Conservation (phyloP, 2,329 filamentous ascomycete genomes). For the Fusarium sp. region DNA sequence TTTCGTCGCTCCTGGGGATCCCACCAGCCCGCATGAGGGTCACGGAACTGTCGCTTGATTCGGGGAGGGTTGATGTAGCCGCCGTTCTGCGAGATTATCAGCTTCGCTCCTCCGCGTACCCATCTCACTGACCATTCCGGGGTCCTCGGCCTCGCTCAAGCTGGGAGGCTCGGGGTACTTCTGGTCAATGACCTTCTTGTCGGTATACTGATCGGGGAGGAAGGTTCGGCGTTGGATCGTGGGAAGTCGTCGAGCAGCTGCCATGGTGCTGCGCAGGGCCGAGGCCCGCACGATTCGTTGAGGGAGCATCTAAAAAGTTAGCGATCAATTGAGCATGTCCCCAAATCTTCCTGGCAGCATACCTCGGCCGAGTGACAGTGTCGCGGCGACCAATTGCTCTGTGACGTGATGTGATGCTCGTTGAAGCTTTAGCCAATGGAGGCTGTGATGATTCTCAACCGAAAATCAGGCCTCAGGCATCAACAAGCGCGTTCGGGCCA, state of each 20-base stretch:
- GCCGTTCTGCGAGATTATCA: slow-evolving; percentile 69
- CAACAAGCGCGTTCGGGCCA: slow-evolving; percentile 33
- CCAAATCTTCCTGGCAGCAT: neutral
- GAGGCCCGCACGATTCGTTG: slow-evolving; percentile 64
- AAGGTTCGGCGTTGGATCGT: slow-evolving; percentile 65
- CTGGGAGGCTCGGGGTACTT: slow-evolving; percentile 59
- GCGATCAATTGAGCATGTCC: slow-evolving; percentile 20
- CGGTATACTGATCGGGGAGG: slow-evolving; percentile 58
- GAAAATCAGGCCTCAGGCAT: slow-evolving; percentile 47
- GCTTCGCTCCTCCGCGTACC: slow-evolving; percentile 12
- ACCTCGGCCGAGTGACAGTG: slow-evolving; percentile 46
- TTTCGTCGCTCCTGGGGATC: slow-evolving; percentile 97
- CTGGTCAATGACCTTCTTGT: slow-evolving; percentile 57
- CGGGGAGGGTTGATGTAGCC: slow-evolving; percentile 81
- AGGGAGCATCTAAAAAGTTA: slow-evolving; percentile 63
- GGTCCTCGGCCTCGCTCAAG: slow-evolving; percentile 69
- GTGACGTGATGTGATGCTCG: slow-evolving; percentile 43
- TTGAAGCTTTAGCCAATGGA: slow-evolving; percentile 44
- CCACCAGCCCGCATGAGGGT: slow-evolving; percentile 95
- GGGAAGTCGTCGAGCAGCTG: slow-evolving; percentile 59
- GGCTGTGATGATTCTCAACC: slow-evolving; percentile 45
- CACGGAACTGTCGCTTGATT: slow-evolving; percentile 89
- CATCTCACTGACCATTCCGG: slow-evolving; percentile 65
- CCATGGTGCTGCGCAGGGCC: slow-evolving; percentile 53
- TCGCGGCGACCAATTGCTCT: slow-evolving; percentile 50